These are phyloP conservation scores for Penicillium nucicola DNA, from an alignment of 495 filamentous ascomycete species.

Conservation along the genomic window DNA sequence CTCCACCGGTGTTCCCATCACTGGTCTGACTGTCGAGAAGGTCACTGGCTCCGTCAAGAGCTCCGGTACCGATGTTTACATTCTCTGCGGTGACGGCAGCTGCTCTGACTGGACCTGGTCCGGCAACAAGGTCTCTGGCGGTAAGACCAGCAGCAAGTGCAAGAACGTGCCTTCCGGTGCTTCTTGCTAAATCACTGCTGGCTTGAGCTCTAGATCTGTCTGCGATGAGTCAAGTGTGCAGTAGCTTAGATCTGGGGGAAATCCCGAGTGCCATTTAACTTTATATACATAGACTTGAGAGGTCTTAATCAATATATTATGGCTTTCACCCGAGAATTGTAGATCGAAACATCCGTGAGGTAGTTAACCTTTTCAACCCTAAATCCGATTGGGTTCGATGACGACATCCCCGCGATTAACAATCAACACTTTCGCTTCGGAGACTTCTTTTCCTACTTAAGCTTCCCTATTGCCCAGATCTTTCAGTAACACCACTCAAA, in stretches of 20 bases:
- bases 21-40: constrained; percentile 49
- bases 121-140: constrained; percentile 44
- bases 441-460: no score
- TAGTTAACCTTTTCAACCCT: no score
- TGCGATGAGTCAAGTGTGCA: neutral
- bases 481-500: constrained; percentile 8
- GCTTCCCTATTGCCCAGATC: no score
- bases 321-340: no score
- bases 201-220: neutral
- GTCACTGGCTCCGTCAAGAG: constrained; percentile 50
- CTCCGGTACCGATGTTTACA: constrained; percentile 46
- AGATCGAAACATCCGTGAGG: no score
- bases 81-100: constrained; percentile 50
- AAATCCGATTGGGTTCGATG: neutral
- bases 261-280: neutral
- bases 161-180: constrained; percentile 39
- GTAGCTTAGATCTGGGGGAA: neutral
- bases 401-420: neutral
- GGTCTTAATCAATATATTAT: no score
- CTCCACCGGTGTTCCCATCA: constrained; percentile 61
- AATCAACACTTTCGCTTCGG: no score
- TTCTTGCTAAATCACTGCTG: constrained; percentile 31
- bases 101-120: constrained; percentile 49
- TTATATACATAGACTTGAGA: no score
- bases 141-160: constrained; percentile 41